Conservation (phyloP, 2,329 filamentous ascomycete species). For the Alternaria sp. region DNA sequence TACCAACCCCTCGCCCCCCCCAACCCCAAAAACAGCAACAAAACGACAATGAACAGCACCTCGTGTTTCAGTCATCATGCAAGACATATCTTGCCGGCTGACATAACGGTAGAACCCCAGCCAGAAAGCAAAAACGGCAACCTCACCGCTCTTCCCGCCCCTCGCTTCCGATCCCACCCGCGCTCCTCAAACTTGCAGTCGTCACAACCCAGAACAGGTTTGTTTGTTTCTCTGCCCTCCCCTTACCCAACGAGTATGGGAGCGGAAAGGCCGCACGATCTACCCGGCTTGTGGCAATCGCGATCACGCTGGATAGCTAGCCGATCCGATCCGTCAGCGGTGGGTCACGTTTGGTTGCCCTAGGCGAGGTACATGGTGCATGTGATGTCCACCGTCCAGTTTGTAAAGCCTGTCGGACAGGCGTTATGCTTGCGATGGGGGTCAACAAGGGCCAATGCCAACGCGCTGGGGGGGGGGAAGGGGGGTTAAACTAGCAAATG, state of each 20-base stretch:
- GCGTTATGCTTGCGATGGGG: constrained; percentile 5
- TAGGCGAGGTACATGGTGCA: constrained; percentile 1
- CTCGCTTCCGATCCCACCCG: constrained; percentile 2
- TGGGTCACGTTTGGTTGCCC: not conserved
- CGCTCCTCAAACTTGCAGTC: not conserved
- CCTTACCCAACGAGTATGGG: not conserved
- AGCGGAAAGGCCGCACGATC: not conserved
- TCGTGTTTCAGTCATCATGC: constrained; percentile 3
- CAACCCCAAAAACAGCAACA: not conserved
- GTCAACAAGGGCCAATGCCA: too few relatives aligned
- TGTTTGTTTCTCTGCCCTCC: not conserved
- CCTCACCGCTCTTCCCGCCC: constrained; percentile 4
- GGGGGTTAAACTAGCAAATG: too few relatives aligned
- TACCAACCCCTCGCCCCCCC: constrained; percentile 3
- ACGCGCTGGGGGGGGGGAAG: too few relatives aligned
- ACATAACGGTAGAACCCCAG: not conserved
- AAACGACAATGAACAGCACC: constrained; percentile 3
- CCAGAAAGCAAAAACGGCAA: not conserved
- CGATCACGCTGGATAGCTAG: constrained; percentile 3
- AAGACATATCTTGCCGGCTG: not conserved
- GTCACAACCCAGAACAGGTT: not conserved
- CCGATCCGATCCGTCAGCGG: not conserved
- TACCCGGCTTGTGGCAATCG: constrained; percentile 7
- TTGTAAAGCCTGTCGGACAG: not conserved
- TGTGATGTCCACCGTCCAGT: not conserved